Conservation (phyloP, 2,329 filamentous ascomycete species). For the Fusarium poae region DNA sequence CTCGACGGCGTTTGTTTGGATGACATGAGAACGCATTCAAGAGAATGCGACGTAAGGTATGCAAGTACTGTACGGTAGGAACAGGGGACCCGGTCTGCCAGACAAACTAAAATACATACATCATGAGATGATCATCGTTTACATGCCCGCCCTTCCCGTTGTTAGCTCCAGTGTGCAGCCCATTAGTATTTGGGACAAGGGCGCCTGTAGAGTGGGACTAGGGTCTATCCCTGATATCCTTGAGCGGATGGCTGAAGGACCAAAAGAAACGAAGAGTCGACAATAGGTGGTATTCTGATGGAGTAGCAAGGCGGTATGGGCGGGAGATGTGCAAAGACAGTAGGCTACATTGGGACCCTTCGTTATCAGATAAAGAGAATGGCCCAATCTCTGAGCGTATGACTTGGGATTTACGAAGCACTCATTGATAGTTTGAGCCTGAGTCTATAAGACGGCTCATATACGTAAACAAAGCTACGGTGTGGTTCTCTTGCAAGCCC, state of each 20-base stretch:
- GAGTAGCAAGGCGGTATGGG: conserved; percentile 18
- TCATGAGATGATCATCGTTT: conserved; percentile 50
- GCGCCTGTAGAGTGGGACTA: conserved; percentile 17
- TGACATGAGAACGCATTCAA: conserved; percentile 7
- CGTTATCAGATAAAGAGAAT: conserved; percentile 16
- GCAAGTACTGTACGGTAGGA: conserved; percentile 8
- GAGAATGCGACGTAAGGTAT: conserved; percentile 16
- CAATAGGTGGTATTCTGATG: conserved; percentile 8
- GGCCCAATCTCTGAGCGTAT: neutral
- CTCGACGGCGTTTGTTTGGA: conserved; percentile 7
- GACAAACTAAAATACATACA: conserved; percentile 10
- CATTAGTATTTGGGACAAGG: conserved; percentile 14
- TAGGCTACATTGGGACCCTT: conserved; percentile 2
- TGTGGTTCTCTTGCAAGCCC: conserved; percentile 22
- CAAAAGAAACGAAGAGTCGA: neutral
- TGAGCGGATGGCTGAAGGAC: conserved; percentile 9
- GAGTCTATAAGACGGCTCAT: conserved; percentile 9
- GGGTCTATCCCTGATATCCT: conserved; percentile 8
- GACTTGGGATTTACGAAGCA: conserved; percentile 9
- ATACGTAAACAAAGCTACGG: conserved; percentile 26
- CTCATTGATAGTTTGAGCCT: conserved; percentile 23
- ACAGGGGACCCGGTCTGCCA: conserved; percentile 36
- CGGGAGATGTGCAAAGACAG: conserved; percentile 6
- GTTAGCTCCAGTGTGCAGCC: conserved; percentile 24
- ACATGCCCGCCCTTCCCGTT: conserved; percentile 35